phyloP scores from a whole-genome alignment of 768 basidiomycete species.

The Kwoniella heveanensis region DNA sequence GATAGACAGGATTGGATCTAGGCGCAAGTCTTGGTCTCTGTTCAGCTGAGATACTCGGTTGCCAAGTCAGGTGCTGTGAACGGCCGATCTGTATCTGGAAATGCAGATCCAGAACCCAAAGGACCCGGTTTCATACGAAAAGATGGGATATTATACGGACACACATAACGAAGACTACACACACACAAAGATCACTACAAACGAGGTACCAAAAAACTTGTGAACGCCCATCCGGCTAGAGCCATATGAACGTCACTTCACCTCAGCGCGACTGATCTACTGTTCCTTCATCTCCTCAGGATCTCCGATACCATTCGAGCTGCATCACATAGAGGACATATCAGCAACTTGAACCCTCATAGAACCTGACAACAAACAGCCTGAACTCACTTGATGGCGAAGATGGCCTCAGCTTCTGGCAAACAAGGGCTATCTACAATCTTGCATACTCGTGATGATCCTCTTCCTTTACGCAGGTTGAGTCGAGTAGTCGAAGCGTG shows the following conservation, averaged over 20 bases:
- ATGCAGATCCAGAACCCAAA: background rate
- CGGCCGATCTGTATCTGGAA: background rate
- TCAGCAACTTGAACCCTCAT: conserved; percentile 11
- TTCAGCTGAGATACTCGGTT: too few relatives aligned
- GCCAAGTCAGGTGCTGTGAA: too few relatives aligned
- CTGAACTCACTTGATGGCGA: conserved; percentile 68
- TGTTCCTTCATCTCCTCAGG: conserved; percentile 68
- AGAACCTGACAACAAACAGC: background rate
- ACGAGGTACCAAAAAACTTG: background rate
- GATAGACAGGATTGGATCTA: too few relatives aligned
- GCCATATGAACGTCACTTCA: too few relatives aligned
- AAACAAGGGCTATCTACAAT: conserved; percentile 98
- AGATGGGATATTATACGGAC: background rate
- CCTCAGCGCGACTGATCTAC: too few relatives aligned
- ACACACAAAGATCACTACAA: background rate
- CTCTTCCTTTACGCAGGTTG: conserved; percentile 88
- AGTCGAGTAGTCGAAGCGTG: conserved; percentile 96
- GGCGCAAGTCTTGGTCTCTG: too few relatives aligned
- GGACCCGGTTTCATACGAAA: background rate
- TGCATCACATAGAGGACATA: conserved; percentile 33
- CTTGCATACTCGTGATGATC: conserved; percentile 88
- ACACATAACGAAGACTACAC: background rate
- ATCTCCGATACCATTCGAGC: conserved; percentile 86
- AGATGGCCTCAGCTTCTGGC: conserved; percentile 93
- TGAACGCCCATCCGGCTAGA: too few relatives aligned